A percentile compares a stretch with the other conserved stretches of the same genome.
phyloP scores from a whole-genome alignment of 192 early-diverging fungal species.

The Nowakowskiella sp. region DNA sequence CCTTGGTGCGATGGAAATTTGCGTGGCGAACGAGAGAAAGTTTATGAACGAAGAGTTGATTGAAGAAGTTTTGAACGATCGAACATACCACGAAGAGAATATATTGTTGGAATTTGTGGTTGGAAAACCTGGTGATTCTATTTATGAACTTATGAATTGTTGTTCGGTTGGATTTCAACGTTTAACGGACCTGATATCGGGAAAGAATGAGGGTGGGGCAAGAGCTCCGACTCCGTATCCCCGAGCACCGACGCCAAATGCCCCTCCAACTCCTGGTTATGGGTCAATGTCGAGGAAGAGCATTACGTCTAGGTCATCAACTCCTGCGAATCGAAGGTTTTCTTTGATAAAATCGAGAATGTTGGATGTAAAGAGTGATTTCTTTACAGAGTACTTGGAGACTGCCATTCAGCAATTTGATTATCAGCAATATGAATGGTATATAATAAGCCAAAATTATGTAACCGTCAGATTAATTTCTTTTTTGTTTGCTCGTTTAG shows the following conservation, averaged over 20 bases:
- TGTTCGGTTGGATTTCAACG: not conserved
- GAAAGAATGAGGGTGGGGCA: not conserved
- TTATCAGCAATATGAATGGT: not conserved
- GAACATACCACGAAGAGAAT: not conserved
- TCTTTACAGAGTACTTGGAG: not conserved
- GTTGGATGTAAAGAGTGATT: no score
- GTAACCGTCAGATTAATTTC: not conserved
- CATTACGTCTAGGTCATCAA: no score
- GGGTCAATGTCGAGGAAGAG: no score
- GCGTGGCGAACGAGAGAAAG: not conserved
- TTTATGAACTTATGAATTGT: not conserved
- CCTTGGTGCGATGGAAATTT: not conserved
- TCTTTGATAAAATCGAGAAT: no score
- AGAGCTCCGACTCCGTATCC: not conserved
- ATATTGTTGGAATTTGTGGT: not conserved
- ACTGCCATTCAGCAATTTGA: not conserved
- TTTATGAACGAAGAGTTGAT: not conserved
- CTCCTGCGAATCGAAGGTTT: no score
- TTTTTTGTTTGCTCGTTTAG: not conserved
- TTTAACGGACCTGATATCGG: not conserved
- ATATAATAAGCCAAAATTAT: not conserved
- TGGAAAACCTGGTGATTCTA: not conserved
- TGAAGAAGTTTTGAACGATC: not conserved
- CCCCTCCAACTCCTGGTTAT: no score
- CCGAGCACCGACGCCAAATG: no score